phyloP scores from a whole-genome alignment of 345 rosid genomes.

The Zanthoxylum bungeanum region DNA sequence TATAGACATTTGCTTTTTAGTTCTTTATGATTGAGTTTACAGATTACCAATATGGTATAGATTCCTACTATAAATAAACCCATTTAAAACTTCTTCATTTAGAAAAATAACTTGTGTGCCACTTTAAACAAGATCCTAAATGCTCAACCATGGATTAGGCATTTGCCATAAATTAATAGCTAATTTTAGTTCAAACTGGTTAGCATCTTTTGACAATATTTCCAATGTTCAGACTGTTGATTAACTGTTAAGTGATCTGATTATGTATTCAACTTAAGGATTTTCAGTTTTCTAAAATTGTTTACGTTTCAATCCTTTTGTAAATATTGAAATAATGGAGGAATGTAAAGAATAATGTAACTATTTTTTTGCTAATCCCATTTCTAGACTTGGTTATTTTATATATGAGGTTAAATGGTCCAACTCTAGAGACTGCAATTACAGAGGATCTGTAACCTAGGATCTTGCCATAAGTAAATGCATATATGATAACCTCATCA shows the following conservation, averaged over 20 bases:
- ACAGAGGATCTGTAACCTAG: not conserved
- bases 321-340: constrained; percentile 68
- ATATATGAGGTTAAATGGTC: not conserved
- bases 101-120: not conserved
- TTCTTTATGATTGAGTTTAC: not conserved
- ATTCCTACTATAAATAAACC: not conserved
- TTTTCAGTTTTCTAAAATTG: not conserved
- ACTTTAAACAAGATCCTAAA: not conserved
- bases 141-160: not conserved
- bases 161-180: not conserved
- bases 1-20: not conserved
- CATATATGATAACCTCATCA: not conserved
- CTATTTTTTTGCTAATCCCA: not conserved
- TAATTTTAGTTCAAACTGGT: not conserved
- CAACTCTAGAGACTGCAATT: not conserved
- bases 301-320: not conserved
- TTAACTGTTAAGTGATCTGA: constrained; percentile 1
- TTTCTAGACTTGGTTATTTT: not conserved
- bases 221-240: not conserved
- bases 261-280: not conserved
- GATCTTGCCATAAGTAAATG: not conserved
- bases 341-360: constrained; percentile 35
- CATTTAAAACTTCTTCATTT: not conserved
- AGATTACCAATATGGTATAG: not conserved
- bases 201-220: not conserved